Base-by-base conservation (phyloP, 805 yeast species). In the Starmerella bombi region DNA sequence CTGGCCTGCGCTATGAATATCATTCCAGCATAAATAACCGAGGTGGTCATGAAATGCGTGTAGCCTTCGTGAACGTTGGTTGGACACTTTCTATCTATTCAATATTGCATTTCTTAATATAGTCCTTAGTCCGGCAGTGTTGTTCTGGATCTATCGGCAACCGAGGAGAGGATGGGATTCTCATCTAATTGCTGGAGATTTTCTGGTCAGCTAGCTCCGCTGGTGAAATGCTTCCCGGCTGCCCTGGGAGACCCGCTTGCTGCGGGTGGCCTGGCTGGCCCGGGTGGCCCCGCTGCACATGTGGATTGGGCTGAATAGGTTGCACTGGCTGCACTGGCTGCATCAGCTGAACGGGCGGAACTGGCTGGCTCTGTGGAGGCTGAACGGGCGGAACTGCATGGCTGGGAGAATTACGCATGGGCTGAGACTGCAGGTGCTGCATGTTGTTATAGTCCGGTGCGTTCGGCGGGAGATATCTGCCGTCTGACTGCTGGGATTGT, bases 401-500 rank as follows among this genome's bases (percentile, higher is more conserved):
- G 32, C 17, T 23, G 27, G 27, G 27, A 12, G 10, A 12, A 12
- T 23, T 23, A 12, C 27, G 7, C 10, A 7, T 7, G 27, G 7
- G 27, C 27, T 23, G 27, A 7, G 21, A 31, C 21, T 16, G 33
- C 8, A 14, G 33, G 8, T 10, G 33, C 14, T 15, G 5, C 33
- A 12, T 14, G 12, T 31, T 15, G 20, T 5, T 6, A 20, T 18
- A 16, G 8, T 31, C 33, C 20, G 7, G 32, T 9, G 16, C 16
- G 17, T 25, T n/a, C 38, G 23, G 38, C 10, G 16, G 20, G 31
- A 19, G 22, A 9, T 15, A 20, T 6, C 38, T 32, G 42, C 19
- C 7, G 32, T 16, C n/a, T n/a, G 19, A 37, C 22, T 18, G 25
- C n/a, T 37, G 44, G 25, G 29, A 42, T 25, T 25, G 44, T 28